Conservation (phyloP, 345 rosid genomes). For the Excoecaria cochinchinensis region DNA sequence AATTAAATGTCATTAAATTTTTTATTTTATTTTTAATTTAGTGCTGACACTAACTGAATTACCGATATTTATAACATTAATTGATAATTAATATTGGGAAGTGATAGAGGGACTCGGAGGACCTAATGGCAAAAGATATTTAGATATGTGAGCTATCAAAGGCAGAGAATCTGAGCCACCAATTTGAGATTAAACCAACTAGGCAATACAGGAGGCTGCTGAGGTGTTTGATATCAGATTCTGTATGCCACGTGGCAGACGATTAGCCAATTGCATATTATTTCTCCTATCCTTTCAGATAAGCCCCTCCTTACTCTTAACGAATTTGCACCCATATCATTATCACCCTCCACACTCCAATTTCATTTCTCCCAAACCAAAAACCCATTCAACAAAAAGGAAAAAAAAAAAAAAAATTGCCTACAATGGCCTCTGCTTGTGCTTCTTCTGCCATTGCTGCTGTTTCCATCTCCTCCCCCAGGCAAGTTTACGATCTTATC, state of each 20-base stretch:
- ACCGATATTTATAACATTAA: no score
- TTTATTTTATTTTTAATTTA: no score
- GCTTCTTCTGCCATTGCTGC: conserved; percentile 86
- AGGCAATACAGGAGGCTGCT: conserved; percentile 20
- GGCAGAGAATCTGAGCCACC: conserved; percentile 35
- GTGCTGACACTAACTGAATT: no score
- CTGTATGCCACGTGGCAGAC: conserved; percentile 48
- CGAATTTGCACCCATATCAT: conserved; percentile 21
- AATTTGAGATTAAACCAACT: conserved; percentile 25
- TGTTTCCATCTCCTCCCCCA: conserved; percentile 59
- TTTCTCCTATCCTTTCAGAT: conserved; percentile 54
- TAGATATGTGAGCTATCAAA: background rate
- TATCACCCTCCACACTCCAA: conserved; percentile 2
- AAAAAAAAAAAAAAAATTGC: background rate
- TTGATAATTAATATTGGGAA: no score
- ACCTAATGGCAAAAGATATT: background rate
- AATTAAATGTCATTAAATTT: no score
- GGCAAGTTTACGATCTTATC: conserved; percentile 37
- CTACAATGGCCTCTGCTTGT: conserved; percentile 77
- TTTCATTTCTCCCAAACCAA: background rate
- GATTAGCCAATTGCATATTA: conserved; percentile 31
- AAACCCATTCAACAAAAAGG: background rate
- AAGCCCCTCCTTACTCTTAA: conserved; percentile 41
- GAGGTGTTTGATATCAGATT: conserved; percentile 32
- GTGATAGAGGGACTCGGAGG: background rate